Percentiles rank a stretch among this genome's conserved stretches.
These are phyloP conservation scores for Verticillium tricorpus DNA, from an alignment of 2,329 filamentous ascomycete species.

Conservation along the genomic window DNA sequence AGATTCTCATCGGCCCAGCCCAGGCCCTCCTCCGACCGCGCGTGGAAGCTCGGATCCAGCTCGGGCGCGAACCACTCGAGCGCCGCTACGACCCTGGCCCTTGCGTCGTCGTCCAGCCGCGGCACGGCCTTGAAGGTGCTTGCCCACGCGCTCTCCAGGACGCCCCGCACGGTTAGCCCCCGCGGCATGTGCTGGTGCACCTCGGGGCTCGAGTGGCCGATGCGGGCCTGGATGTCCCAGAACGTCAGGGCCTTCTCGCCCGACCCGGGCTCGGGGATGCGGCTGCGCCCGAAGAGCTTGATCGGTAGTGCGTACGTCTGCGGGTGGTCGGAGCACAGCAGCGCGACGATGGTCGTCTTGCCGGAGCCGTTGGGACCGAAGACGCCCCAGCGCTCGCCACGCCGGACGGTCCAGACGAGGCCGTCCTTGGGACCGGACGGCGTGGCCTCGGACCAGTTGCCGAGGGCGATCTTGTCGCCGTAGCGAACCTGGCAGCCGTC, in stretches of 20 bases:
- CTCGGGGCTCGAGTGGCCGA: constrained; percentile 92
- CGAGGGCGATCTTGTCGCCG: constrained; percentile 70
- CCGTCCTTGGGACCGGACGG: constrained; percentile 52
- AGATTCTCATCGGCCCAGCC: constrained; percentile 63
- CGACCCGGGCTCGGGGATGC: constrained; percentile 69
- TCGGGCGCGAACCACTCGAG: constrained; percentile 76
- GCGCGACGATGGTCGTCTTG: constrained; percentile 88
- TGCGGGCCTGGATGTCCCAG: constrained; percentile 84
- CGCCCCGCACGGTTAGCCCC: constrained; percentile 64
- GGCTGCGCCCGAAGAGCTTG: constrained; percentile 75
- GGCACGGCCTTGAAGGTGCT: constrained; percentile 78
- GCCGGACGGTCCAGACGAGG: constrained; percentile 75
- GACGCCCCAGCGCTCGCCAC: constrained; percentile 84
- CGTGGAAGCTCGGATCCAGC: constrained; percentile 51
- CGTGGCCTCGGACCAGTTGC: constrained; percentile 67
- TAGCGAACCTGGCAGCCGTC: constrained; percentile 78
- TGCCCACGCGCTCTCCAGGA: constrained; percentile 83
- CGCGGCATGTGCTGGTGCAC: constrained; percentile 91
- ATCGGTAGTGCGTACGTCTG: constrained; percentile 90
- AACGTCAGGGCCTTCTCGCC: constrained; percentile 71
- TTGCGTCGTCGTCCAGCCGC: constrained; percentile 52
- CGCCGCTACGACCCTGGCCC: constrained; percentile 59
- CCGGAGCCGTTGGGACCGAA: constrained; percentile 94
- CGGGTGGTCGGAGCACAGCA: constrained; percentile 93
- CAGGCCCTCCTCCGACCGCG: constrained; percentile 22